Percentiles rank a stretch among this genome's conserved stretches.
These are phyloP conservation scores for Dendrobium officinale DNA, from an alignment of 106 monocot genomes.

Conservation along the genomic window DNA sequence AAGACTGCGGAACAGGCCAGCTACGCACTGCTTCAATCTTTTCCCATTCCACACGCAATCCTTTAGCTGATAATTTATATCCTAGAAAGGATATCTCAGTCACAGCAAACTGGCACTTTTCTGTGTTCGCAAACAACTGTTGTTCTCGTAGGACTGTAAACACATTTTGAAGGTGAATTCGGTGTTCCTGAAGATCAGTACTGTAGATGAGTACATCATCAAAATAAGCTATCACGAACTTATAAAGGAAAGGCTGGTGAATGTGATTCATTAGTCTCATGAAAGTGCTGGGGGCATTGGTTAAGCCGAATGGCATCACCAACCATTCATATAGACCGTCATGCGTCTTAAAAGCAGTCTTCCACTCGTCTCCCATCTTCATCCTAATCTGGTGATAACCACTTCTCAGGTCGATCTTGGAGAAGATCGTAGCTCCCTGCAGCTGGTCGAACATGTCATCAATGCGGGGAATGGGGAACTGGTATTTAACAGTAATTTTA, in stretches of 20 bases:
- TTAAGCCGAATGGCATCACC: constrained; percentile 16
- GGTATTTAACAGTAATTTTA: constrained; percentile 13
- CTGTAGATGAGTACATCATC: constrained; percentile 14
- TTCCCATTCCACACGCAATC: neutral
- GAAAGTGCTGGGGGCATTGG: constrained; percentile 17
- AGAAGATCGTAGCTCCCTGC: neutral
- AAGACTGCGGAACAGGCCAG: constrained; percentile 18
- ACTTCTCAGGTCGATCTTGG: constrained; percentile 10
- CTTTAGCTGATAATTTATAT: neutral
- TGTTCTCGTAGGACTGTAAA: neutral
- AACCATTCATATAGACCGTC: constrained; percentile 18
- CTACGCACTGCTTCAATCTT: constrained; percentile 15
- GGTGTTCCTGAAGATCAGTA: neutral
- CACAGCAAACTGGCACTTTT: constrained; percentile 8
- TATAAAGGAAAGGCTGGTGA: no score
- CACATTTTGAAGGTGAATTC: neutral
- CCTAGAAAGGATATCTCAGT: constrained; percentile 1
- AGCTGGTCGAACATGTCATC: constrained; percentile 4
- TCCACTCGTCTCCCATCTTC: constrained; percentile 6
- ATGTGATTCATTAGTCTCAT: constrained; percentile 11
- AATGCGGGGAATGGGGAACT: neutral
- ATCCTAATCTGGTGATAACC: neutral
- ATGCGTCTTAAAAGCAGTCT: constrained; percentile 13
- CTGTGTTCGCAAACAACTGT: neutral
- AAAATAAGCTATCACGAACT: neutral